Base-by-base conservation (phyloP, 495 filamentous ascomycete genomes). In the Hypoxylon intermedium region DNA sequence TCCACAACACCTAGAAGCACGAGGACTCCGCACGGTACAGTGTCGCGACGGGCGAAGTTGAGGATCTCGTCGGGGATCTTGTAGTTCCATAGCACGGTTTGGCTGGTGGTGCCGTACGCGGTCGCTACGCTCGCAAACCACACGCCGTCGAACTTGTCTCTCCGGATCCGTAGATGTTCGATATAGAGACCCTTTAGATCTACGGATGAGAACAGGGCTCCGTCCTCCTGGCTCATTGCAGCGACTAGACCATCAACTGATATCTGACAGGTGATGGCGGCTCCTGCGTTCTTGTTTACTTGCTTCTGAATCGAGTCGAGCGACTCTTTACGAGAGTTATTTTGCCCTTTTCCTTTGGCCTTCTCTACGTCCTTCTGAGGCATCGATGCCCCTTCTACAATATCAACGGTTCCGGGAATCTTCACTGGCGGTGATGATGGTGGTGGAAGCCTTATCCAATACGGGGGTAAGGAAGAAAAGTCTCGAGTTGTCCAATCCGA, bases 1-100 rank as follows among this genome's bases (percentile, higher is more conserved):
- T 80, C 74, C 5, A 85, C 74, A 0, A 83, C 58, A 42, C 68
- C 74, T 1, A 87, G 73, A 6, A 85, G 57, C 3, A 85, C 84
- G 28, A 89, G 73, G 43, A 89, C 72, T 24, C 85, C 86, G 72
- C 84, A 87, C 2, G 86, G 86, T 2, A 89, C 74, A 5, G 80
- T 80, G 37, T 82, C 79, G 12, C 74, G 75, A 3, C 77, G 74
- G 12, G 81, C 70, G 47, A 87, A 81, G 4, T 72, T 45, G 1
- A 84, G 63, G 31, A 87, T 74, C 24, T 76, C 72, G 38, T 79
- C 74, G 1, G 85, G 82, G 53, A 86, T 83, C 49, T 79, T 75
- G 73, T 83, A 87, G 65, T 79, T 83, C 84, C 84, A 87, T 19
- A 87, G 75, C 15, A 83, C 74, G 5, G 79, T 79, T 72, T 83